phyloP scores from a whole-genome alignment of 768 basidiomycete species.

The Trametes cingulata region DNA sequence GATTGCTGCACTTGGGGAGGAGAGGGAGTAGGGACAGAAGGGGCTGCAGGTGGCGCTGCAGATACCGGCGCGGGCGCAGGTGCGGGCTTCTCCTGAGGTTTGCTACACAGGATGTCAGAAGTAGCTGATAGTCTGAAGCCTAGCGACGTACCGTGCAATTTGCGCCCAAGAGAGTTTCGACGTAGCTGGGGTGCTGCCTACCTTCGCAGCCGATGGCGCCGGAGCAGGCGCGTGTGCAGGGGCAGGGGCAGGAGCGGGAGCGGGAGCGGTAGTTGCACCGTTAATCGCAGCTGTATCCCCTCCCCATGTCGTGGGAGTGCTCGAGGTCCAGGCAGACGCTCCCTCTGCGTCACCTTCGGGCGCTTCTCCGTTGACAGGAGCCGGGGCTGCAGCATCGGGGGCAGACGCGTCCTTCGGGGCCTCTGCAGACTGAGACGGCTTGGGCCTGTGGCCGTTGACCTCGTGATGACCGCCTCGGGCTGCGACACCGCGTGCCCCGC shows the following conservation, averaged over 20 bases:
- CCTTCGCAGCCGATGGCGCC: slow-evolving; percentile 20
- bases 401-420: slow-evolving; percentile 21
- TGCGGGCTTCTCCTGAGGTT: slow-evolving; percentile 62
- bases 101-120: slow-evolving; percentile 36
- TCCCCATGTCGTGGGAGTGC: slow-evolving; percentile 33
- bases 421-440: slow-evolving; percentile 34
- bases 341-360: slow-evolving; percentile 35
- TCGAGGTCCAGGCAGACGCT: slow-evolving; percentile 31
- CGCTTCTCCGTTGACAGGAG: slow-evolving; percentile 27
- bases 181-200: slow-evolving; percentile 61
- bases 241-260: slow-evolving; percentile 35
- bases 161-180: slow-evolving; percentile 88
- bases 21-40: slow-evolving; percentile 31
- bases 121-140: neutral
- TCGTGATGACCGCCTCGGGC: slow-evolving; percentile 52
- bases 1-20: slow-evolving; percentile 33
- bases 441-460: slow-evolving; percentile 36
- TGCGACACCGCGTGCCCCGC: slow-evolving; percentile 42
- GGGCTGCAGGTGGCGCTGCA: slow-evolving; percentile 23
- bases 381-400: slow-evolving; percentile 32
- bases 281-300: slow-evolving; percentile 29
- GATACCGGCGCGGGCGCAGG: slow-evolving; percentile 39
- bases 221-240: slow-evolving; percentile 28
- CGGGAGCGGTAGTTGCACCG: slow-evolving; percentile 27
- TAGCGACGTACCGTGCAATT: slow-evolving; percentile 67